These are phyloP conservation scores for Rubia yunnanensis DNA, from an alignment of 257 asterid species.

Conservation along the genomic window DNA sequence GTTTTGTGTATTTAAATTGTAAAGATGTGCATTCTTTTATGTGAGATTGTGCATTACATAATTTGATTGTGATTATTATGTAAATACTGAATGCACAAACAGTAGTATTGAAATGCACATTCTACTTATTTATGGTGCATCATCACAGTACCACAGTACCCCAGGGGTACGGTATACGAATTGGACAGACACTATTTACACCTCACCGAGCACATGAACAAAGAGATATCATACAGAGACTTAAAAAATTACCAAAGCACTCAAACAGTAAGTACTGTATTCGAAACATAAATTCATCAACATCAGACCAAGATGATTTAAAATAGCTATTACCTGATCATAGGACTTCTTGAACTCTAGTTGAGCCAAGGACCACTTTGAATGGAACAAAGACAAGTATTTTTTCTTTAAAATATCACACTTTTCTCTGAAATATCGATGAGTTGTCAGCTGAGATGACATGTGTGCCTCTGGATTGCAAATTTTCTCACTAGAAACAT, in stretches of 20 bases:
- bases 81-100: no score
- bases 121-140: no score
- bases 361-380: slow-evolving; percentile 56
- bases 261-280: background rate
- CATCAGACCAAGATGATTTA: slow-evolving; percentile 12
- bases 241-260: background rate
- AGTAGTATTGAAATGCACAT: no score
- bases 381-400: slow-evolving; percentile 56
- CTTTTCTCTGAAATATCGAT: slow-evolving; percentile 33
- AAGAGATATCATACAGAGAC: background rate
- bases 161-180: no score
- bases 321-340: slow-evolving; percentile 57
- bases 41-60: no score
- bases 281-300: background rate
- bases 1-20: no score
- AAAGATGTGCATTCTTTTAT: no score
- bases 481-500: slow-evolving; percentile 19
- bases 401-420: slow-evolving; percentile 66
- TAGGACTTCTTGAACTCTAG: slow-evolving; percentile 73
- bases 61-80: no score
- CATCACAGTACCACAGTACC: no score
- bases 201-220: background rate
- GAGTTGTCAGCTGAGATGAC: slow-evolving; percentile 20
- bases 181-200: background rate
- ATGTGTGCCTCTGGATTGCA: slow-evolving; percentile 19